Evolutionary conservation across 2,329 filamentous ascomycete species (phyloP), one percentile per base, ranked within the genome.

Genomic region (Pseudocercospora fuligena): DNA sequence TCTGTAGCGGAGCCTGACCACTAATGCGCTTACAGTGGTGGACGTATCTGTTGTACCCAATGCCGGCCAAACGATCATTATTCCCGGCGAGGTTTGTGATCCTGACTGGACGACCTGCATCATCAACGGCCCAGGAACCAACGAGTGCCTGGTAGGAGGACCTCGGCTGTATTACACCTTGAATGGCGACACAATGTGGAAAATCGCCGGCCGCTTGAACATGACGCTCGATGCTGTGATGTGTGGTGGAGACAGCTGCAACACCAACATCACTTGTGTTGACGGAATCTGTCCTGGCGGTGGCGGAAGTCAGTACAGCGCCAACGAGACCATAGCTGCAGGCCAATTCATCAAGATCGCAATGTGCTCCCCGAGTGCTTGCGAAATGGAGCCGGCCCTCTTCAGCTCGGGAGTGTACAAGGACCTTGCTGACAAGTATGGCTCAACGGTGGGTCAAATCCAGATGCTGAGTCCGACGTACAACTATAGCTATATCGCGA

Each of bases 401-500:
- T 31, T 51, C 40, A 23, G n/a, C 23, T 27, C 21, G 25, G 29
- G 21, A 16, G 46, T 61, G 14, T 61, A 61, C 27, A 51, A 51
- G 46, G 60, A 61, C 23, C 46, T 61, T 27, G 60, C 60, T 11
- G 46, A 53, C 40, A 53, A 61, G 43, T 61, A 61, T 33, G 46
- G 46, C 25, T 27, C 40, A 2, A 61, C 60, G 7, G 43, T 61
- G 5, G 60, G 43, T 12, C 60, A 61, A 40, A 61, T 61, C 40
- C 19, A 29, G 46, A 61, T 61, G 60, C 21, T 51, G 60, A 51
- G 23, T 19, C 60, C 60, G 23, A 61, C 60, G 60, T 61, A 61
- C 43, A 61, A 61, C 46, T 61, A 49, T 40, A 61, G 60, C 36
- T 60, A 60, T 33, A 60, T 60, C 29, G 57, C 57, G 12, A 60